Percentiles rank a stretch among this genome's conserved stretches.
phyloP scores from a whole-genome alignment of 2,329 filamentous ascomycete species.

The Nothophaeocryptopus gaeumannii region DNA sequence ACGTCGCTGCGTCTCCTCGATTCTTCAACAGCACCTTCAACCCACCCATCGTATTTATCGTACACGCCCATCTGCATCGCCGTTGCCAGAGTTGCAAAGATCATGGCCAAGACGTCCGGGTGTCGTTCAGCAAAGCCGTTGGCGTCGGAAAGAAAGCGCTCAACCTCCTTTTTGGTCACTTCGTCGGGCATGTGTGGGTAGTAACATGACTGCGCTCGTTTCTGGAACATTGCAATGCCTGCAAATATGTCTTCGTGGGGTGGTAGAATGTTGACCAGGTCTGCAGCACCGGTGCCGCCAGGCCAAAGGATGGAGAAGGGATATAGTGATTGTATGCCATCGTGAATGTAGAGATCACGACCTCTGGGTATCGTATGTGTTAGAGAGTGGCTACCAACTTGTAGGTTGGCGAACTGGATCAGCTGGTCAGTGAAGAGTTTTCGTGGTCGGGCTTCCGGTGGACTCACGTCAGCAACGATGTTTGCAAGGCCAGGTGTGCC shows the following conservation, averaged over 20 bases:
- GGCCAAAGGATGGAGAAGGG: slow-evolving; percentile 47
- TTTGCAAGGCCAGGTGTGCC: slow-evolving; percentile 49
- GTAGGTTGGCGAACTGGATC: slow-evolving; percentile 42
- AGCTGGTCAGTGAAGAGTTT: slow-evolving; percentile 14
- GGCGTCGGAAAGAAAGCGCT: slow-evolving; percentile 44
- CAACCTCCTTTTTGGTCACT: slow-evolving; percentile 43
- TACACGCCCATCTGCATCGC: slow-evolving; percentile 48
- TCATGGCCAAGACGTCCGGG: slow-evolving; percentile 49
- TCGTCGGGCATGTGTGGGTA: slow-evolving; percentile 48
- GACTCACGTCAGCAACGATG: slow-evolving; percentile 46
- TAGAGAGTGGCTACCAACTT: slow-evolving; percentile 41
- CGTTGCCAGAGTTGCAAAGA: slow-evolving; percentile 48
- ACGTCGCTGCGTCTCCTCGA: slow-evolving; percentile 42
- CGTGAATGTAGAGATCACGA: slow-evolving; percentile 43
- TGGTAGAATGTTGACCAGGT: slow-evolving; percentile 38
- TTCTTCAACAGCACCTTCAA: slow-evolving; percentile 36
- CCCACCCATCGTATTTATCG: slow-evolving; percentile 43
- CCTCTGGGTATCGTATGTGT: slow-evolving; percentile 40
- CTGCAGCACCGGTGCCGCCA: slow-evolving; percentile 21
- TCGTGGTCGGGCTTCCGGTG: neutral
- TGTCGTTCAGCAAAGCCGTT: slow-evolving; percentile 43
- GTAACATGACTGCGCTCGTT: slow-evolving; percentile 43
- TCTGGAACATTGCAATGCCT: slow-evolving; percentile 44
- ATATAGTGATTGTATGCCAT: slow-evolving; percentile 35
- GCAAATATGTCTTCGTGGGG: slow-evolving; percentile 38